Conservation (phyloP, 148 eudicot genomes). For the Camellia japonica region DNA sequence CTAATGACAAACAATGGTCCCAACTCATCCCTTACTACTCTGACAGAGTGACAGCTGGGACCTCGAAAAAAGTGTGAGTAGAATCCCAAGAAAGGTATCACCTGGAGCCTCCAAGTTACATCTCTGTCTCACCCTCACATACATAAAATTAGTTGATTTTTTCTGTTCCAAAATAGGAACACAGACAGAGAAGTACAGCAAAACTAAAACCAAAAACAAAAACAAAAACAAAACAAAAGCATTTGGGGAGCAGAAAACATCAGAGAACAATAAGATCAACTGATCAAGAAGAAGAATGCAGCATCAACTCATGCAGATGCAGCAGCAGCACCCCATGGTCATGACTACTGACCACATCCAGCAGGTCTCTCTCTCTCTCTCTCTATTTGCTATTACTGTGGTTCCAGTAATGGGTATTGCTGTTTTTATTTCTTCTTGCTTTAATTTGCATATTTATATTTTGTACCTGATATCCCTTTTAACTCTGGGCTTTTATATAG, state of each 20-base stretch:
- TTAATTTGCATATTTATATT: neutral
- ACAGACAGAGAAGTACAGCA: neutral
- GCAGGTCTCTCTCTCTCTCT: neutral
- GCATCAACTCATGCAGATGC: conserved; percentile 18
- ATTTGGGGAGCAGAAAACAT: neutral
- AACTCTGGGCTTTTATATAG: too few species aligned
- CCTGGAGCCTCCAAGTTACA: neutral
- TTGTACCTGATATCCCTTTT: neutral
- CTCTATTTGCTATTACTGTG: neutral
- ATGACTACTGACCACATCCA: conserved; percentile 18
- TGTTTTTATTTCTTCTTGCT: too few species aligned
- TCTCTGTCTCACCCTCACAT: too few species aligned
- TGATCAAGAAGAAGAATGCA: neutral
- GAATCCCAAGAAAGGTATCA: neutral
- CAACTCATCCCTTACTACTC: too few species aligned
- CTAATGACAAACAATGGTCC: too few species aligned
- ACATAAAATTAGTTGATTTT: neutral
- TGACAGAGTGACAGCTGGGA: neutral
- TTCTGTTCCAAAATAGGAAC: neutral
- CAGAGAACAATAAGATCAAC: neutral
- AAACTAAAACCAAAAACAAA: too few species aligned
- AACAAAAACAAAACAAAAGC: too few species aligned
- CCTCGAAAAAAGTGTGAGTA: neutral
- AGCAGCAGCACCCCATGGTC: conserved; percentile 8
- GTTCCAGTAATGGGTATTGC: neutral